Evolutionary conservation across 108 stramenopile genomes (phyloP).

Genomic region (Nitzschia sp.): DNA sequence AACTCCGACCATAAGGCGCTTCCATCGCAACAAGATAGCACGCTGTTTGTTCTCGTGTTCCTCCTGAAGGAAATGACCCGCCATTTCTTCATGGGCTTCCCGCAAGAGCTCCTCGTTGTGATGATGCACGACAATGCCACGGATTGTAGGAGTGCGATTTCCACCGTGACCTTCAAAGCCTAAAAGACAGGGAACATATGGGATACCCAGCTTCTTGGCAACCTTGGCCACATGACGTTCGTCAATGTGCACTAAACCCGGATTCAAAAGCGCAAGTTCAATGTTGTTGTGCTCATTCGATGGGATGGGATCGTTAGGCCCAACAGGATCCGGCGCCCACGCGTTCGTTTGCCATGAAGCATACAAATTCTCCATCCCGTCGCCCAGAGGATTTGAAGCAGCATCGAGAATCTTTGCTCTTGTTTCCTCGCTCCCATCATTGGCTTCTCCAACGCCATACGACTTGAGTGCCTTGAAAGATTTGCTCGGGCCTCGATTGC

Average conservation of each 20-base stretch:
- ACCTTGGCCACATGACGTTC: slow-evolving; percentile 51
- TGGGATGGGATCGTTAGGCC: slow-evolving; percentile 74
- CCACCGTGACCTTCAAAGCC: slow-evolving; percentile 85
- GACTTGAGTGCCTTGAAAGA: slow-evolving; percentile 67
- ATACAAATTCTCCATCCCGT: slow-evolving; percentile 62
- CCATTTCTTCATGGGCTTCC: slow-evolving; percentile 73
- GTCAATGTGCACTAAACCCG: slow-evolving; percentile 82
- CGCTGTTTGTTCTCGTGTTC: slow-evolving; percentile 52
- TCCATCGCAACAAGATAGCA: slow-evolving; percentile 65
- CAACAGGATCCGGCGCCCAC: slow-evolving; percentile 67
- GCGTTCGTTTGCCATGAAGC: slow-evolving; percentile 82
- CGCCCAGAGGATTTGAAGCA: slow-evolving; percentile 37
- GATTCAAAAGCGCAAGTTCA: slow-evolving; percentile 80
- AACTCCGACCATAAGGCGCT: slow-evolving; percentile 69
- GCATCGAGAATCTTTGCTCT: slow-evolving; percentile 34
- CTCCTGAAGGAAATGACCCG: slow-evolving; percentile 54
- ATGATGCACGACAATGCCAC: slow-evolving; percentile 83
- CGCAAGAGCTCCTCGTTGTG: slow-evolving; percentile 74
- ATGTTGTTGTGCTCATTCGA: slow-evolving; percentile 80
- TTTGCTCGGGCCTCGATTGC: slow-evolving; percentile 45
- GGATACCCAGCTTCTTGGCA: slow-evolving; percentile 75
- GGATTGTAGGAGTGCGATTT: slow-evolving; percentile 73
- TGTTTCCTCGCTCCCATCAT: slow-evolving; percentile 49
- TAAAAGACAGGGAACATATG: slow-evolving; percentile 87
- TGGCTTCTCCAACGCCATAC: slow-evolving; percentile 60